phyloP scores from a whole-genome alignment of 495 filamentous ascomycete genomes.

The Tuber indicum region DNA sequence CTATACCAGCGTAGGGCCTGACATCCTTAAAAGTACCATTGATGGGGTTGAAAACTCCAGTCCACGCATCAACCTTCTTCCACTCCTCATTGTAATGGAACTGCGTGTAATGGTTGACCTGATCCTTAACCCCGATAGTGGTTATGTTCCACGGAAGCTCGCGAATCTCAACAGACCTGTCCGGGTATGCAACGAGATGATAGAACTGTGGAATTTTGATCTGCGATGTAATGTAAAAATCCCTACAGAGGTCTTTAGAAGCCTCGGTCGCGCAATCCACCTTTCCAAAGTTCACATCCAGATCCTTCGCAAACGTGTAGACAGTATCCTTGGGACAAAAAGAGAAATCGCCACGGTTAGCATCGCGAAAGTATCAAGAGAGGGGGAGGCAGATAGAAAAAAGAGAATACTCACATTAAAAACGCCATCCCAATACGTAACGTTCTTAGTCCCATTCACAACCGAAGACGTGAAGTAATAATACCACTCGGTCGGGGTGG shows the following conservation, averaged over 20 bases:
- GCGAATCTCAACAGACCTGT: slow-evolving; percentile 29
- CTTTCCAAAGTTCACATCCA: slow-evolving; percentile 37
- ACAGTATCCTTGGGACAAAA: slow-evolving; percentile 17
- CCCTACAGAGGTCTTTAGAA: slow-evolving; percentile 28
- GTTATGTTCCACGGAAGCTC: slow-evolving; percentile 18
- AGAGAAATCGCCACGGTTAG: neutral
- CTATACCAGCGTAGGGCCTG: slow-evolving; percentile 21
- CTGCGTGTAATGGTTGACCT: slow-evolving; percentile 21
- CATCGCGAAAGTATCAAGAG: slow-evolving; percentile 12
- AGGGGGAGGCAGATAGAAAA: neutral
- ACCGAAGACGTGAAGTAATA: slow-evolving; percentile 37
- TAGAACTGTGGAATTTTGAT: slow-evolving; percentile 34
- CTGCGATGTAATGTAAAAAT: slow-evolving; percentile 32
- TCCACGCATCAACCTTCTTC: slow-evolving; percentile 51
- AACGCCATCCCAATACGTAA: slow-evolving; percentile 36
- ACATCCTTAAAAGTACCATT: slow-evolving; percentile 46
- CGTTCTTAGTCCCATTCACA: slow-evolving; percentile 35
- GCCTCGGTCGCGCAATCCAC: slow-evolving; percentile 29
- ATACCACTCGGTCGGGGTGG: slow-evolving; percentile 33
- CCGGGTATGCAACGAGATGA: slow-evolving; percentile 35
- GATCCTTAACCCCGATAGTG: slow-evolving; percentile 17
- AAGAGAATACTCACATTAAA: slow-evolving; percentile 29
- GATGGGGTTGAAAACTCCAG: slow-evolving; percentile 61
- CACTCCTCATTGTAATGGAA: slow-evolving; percentile 57
- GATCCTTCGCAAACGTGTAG: slow-evolving; percentile 15